Evolutionary conservation across 768 basidiomycete species (phyloP).

Genomic region (Floccularia luteovirens): DNA sequence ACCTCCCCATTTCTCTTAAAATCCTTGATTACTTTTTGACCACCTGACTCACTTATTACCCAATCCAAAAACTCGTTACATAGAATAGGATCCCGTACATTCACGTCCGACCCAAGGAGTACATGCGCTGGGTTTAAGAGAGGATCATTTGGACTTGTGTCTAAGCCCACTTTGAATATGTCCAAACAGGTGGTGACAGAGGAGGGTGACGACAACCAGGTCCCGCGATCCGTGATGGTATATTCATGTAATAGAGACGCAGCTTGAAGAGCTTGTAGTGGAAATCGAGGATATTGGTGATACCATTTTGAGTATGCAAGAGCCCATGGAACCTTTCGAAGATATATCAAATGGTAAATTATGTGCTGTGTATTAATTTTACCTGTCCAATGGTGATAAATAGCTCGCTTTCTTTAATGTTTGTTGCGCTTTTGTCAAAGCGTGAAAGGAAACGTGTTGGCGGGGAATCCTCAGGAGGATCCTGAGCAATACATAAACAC

Average conservation of each 20-base stretch:
- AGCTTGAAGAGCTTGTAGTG: conserved; percentile 37
- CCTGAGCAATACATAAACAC: conserved; percentile 8
- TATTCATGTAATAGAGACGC: conserved; percentile 42
- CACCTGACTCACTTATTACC: background rate
- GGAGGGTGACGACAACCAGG: conserved; percentile 34
- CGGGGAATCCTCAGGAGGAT: conserved; percentile 18
- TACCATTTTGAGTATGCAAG: conserved; percentile 47
- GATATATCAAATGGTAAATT: conserved; percentile 1
- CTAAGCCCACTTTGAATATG: conserved; percentile 33
- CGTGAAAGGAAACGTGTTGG: conserved; percentile 46
- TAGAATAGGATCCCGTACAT: background rate
- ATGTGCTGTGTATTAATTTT: conserved; percentile 2
- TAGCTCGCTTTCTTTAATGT: conserved; percentile 46
- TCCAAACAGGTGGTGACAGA: conserved; percentile 21
- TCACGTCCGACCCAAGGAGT: no score
- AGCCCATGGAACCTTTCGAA: conserved; percentile 44
- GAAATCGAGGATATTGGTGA: conserved; percentile 49
- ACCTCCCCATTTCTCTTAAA: background rate
- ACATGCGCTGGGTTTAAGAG: conserved; percentile 43
- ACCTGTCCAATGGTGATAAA: conserved; percentile 46
- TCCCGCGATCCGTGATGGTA: conserved; percentile 44
- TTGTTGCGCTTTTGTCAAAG: conserved; percentile 52
- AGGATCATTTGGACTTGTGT: conserved; percentile 28
- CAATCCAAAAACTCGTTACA: no score
- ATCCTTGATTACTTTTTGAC: background rate